Evolutionary conservation across 192 early-diverging fungal species (phyloP), one percentile per base, ranked within the genome.

Genomic region (Dispira simplex): DNA sequence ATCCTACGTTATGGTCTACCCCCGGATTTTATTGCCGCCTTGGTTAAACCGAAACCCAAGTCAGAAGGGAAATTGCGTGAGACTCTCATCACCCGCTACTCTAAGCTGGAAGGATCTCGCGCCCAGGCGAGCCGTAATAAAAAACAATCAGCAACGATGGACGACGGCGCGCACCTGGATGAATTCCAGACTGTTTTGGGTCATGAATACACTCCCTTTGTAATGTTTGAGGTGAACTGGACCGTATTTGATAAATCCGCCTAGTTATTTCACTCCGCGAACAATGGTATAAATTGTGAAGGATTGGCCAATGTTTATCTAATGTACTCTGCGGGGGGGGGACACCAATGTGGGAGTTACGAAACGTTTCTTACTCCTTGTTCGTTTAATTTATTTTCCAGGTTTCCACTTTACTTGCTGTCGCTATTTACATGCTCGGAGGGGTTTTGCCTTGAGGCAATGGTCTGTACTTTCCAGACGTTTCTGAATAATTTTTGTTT

Each of bases 1-100:
- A 82, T 99, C 8, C 72, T 99, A 65, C 93, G 97, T 56, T 97
- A 99, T 70, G 97, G 97, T 23, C 79, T 98, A 16, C 94, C 97
- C 14, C 93, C 95, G 43, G 90, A 99, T 70, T 99, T 98, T 66
- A 69, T 84, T 64, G 74, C 84, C 9, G 82, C 87, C 57, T 65
- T 87, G 11, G 78, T 97, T 32, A 82, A 79, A 79, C 81, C 91
- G 27, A 87, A 83, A 66, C 75, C 77, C 48, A 92, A 91, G 75
- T 77, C 86, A 64, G 92, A 93, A 32, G 69, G 78, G 53, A 93
- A 90, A 80, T 81, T 91, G 28, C 78, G 86, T 27, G 87, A 87
- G 54, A 70, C 79, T 20, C 73, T 99, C 68, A 83, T 80, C 52
- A 71, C 77, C 46, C 88, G 89, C 56, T 99, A 87, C 72, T 87